Evolutionary conservation across 2,329 filamentous ascomycete species (phyloP).

Genomic region (Zymoseptoria crescenta): DNA sequence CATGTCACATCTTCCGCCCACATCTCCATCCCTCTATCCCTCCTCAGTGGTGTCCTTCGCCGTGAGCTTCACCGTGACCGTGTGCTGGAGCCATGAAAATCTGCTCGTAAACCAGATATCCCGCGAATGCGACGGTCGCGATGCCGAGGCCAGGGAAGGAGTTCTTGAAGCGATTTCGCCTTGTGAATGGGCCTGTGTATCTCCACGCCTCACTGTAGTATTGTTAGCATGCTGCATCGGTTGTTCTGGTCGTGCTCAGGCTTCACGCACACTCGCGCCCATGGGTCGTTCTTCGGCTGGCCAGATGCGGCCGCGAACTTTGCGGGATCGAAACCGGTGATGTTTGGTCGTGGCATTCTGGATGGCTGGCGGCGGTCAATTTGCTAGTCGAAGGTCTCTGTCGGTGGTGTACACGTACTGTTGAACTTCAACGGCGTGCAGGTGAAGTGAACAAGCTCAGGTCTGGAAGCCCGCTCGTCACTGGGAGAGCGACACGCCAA

Average conservation of each 20-base stretch:
- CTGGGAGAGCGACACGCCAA: neutral
- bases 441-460: neutral
- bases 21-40: constrained; percentile 9
- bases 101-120: constrained; percentile 84
- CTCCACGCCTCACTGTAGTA: constrained; percentile 78
- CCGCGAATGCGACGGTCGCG: constrained; percentile 81
- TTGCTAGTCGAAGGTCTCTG: neutral
- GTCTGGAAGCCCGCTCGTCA: neutral
- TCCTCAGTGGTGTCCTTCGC: constrained; percentile 18
- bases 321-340: constrained; percentile 86
- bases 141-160: constrained; percentile 87
- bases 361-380: neutral
- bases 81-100: constrained; percentile 53
- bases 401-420: neutral
- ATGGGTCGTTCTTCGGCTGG: constrained; percentile 53
- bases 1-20: neutral
- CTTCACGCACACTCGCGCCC: constrained; percentile 50
- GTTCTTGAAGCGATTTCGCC: constrained; percentile 80
- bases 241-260: neutral
- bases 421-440: constrained; percentile 1
- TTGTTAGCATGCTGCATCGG: constrained; percentile 2
- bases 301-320: constrained; percentile 68
- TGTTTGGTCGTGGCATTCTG: constrained; percentile 48
- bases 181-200: constrained; percentile 80
- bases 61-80: constrained; percentile 13